phyloP scores from a whole-genome alignment of 2,329 filamentous ascomycete genomes.

The Verticillium alfalfae region DNA sequence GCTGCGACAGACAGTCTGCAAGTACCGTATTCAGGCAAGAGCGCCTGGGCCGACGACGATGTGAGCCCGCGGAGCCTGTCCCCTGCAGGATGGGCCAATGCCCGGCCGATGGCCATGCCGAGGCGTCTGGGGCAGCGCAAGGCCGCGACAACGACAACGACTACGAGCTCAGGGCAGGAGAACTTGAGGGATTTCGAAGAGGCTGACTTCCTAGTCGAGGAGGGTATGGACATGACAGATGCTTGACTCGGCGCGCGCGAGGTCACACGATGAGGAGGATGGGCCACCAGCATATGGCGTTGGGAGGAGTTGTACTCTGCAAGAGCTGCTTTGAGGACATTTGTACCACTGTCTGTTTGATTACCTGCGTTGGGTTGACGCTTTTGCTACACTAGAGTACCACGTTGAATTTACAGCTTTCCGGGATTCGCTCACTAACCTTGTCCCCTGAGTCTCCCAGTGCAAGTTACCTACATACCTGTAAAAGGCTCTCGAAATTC shows the following conservation, averaged over 20 bases:
- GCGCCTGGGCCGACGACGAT: constrained; percentile 28
- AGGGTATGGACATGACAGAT: constrained; percentile 36
- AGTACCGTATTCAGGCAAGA: constrained; percentile 8
- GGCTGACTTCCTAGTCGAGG: constrained; percentile 55
- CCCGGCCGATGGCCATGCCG: constrained; percentile 45
- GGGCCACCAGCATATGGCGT: background rate
- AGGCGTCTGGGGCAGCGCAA: constrained; percentile 15
- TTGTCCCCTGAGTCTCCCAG: background rate
- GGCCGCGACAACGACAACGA: constrained; percentile 6
- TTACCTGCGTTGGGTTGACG: background rate
- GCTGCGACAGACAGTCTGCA: constrained; percentile 11
- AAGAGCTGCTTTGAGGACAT: constrained; percentile 14
- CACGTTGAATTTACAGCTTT: background rate
- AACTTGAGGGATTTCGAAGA: constrained; percentile 62
- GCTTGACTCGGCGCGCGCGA: constrained; percentile 8
- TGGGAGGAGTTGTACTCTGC: constrained; percentile 8
- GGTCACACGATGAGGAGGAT: background rate
- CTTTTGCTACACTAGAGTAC: background rate
- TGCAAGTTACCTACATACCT: constrained; percentile 24
- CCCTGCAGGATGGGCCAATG: constrained; percentile 29
- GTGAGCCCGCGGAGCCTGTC: constrained; percentile 32
- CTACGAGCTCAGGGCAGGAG: constrained; percentile 33
- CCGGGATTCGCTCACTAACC: background rate
- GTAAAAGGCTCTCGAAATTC: constrained; percentile 63
- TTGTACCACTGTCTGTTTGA: background rate